Base-by-base conservation (phyloP, 106 monocot genomes). In the Xerophyta viscosa region DNA sequence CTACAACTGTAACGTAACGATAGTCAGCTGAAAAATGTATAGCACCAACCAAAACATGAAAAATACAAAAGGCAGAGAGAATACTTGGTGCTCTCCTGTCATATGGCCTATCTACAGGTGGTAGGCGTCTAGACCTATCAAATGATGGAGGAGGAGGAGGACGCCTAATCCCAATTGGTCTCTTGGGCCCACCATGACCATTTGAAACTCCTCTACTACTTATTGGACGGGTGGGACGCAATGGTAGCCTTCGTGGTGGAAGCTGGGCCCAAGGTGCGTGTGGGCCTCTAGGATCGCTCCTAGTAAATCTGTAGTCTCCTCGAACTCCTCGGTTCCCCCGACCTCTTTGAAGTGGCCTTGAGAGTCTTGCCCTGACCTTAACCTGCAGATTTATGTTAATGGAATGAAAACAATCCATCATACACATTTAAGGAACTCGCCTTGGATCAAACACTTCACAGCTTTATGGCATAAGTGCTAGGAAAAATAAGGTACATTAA, bases 321-420 rank as follows among this genome's bases (percentile, higher is more conserved):
- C 71, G 63, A 9, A 61, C 14, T 23, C 70, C 66, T 55, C 36
- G 76, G 46, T 83, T 86, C 20, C 70, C 79, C 63, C 86, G 58
- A 18, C 79, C 79, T 68, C 59, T 79, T 23, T 86, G 81, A 59
- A 70, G 78, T 18, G 98, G 98, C 20, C 98, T 70, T 28, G 86
- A 99, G 43, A 91, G 60, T 57, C 86, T 82, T 57, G 98, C 79
- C 66, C 84, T 74, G 11, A 91, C 83, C 52, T 83, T 99, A 27
- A 89, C 79, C 88, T 96, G 56, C 46, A 68, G n/a, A 27, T n/a
- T n/a, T n/a, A n/a, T n/a, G n/a, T n/a, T n/a, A n/a, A n/a, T n/a
- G n/a, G n/a, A n/a, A n/a, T n/a, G n/a, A n/a, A n/a, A n/a, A n/a
- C n/a, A n/a, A n/a, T n/a, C n/a, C n/a, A n/a, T n/a, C n/a, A n/a